Base-by-base conservation (phyloP, 2,329 filamentous ascomycete species). In the Venturia oleaginea region DNA sequence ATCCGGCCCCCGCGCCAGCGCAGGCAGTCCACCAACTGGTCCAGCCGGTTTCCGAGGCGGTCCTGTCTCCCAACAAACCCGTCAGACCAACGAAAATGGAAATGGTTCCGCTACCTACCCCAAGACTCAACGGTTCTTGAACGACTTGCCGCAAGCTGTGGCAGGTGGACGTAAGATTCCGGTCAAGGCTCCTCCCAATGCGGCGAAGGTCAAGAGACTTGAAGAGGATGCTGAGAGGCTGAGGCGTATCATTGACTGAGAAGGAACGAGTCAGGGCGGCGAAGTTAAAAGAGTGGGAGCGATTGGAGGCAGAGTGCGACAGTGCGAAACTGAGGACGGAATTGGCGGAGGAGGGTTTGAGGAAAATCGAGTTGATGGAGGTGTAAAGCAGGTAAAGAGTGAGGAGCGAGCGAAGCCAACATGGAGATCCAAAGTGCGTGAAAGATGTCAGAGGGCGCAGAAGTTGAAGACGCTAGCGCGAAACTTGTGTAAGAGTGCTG, bases 141-240 rank as follows among this genome's bases (percentile, higher is more conserved):
- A 75, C 8, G 77, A 78, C 57, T 64, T 82, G 2, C 77, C 80
- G 75, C 64, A 72, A 78, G 34, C 70, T 79, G 24, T 70, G 19
- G 75, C 77, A 2, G 79, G 79, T 22, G 80, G 79, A 2, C 67
- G 59, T 10, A 51, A 71, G 62, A 55, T 61, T 32, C 72, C 74
- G 63, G 75, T 73, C 55, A 77, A 76, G 65, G 71, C 48, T 13
- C n/a, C 46, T 24, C 27, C 54, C 7, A 59, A 48, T 60, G 42
- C 60, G 17, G 48, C 32, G 27, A 57, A 64, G 22, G 32, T 81
- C 10, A 67, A 73, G 59, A 79, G 77, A 68, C 68, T 81, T 15
- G 78, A 81, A 65, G 77, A 81, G 11, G 79, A 82, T 60, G 75
- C 78, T 1, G 74, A 77, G 66, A 77, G 73, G 68, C 66, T 82